Evolutionary conservation across 192 early-diverging fungal species (phyloP).

Genomic region (Coemansia sp.): DNA sequence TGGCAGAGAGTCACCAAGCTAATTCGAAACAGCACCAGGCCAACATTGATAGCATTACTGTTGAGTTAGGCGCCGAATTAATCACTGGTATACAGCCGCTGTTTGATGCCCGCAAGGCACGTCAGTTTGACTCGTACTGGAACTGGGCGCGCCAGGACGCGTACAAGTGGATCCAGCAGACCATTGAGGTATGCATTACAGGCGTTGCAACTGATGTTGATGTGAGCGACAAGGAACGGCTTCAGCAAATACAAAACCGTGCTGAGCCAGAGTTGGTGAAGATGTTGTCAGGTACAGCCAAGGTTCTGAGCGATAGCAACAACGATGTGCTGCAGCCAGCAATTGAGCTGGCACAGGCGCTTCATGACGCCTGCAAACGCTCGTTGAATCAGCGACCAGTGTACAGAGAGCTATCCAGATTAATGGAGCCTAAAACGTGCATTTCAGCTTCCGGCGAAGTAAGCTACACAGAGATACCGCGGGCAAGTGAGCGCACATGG

Average conservation of each 20-base stretch:
- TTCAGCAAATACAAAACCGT: slow-evolving; percentile 73
- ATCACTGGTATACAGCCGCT: slow-evolving; percentile 77
- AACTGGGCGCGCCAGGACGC: too few relatives aligned
- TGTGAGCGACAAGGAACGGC: slow-evolving; percentile 56
- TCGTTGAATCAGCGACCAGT: too few relatives aligned
- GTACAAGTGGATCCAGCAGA: slow-evolving; percentile 44
- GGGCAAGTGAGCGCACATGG: too few relatives aligned
- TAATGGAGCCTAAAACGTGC: too few relatives aligned
- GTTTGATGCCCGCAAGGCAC: slow-evolving; percentile 74
- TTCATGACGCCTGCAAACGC: too few relatives aligned
- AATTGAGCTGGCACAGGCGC: slow-evolving; percentile 37
- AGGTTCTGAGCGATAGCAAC: slow-evolving; percentile 62
- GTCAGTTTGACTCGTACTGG: slow-evolving; percentile 44
- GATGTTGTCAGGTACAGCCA: slow-evolving; percentile 73
- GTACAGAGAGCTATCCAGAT: too few relatives aligned
- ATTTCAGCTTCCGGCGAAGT: too few relatives aligned
- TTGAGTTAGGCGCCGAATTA: slow-evolving; percentile 78
- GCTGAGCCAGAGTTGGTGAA: slow-evolving; percentile 67
- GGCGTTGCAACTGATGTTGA: slow-evolving; percentile 63
- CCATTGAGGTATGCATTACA: slow-evolving; percentile 75
- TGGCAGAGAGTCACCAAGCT: slow-evolving; percentile 63
- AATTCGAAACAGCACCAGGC: slow-evolving; percentile 62
- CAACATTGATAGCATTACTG: slow-evolving; percentile 73
- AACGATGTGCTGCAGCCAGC: slow-evolving; percentile 60
- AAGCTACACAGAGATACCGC: too few relatives aligned